Conservation (phyloP, 176 grass and related monocot species). For the Bolboschoenus planiculmis region DNA sequence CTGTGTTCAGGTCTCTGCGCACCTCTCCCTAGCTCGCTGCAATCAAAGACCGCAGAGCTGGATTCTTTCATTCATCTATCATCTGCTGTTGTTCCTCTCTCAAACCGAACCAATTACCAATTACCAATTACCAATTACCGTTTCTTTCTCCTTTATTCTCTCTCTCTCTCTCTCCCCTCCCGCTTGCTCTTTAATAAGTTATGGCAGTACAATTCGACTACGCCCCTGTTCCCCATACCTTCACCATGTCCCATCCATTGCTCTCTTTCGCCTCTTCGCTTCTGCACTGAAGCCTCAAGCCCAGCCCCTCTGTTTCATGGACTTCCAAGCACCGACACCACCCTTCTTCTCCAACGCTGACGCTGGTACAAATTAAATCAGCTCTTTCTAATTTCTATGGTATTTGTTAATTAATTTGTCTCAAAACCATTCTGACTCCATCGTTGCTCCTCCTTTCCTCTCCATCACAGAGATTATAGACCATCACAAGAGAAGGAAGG, state of each 20-base stretch:
- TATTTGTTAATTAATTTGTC: neutral
- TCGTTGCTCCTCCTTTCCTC: neutral
- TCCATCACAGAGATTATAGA: conserved; percentile 6
- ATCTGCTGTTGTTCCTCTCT: neutral
- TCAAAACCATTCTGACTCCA: neutral
- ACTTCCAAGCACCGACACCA: neutral
- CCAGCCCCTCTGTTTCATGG: neutral
- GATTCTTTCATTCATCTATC: neutral
- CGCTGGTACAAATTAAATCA: neutral
- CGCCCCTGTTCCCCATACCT: neutral
- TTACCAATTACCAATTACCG: neutral
- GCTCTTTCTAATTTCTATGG: neutral
- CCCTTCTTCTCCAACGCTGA: conserved; percentile 16
- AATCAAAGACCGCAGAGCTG: too few relatives aligned
- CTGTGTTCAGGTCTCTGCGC: too few relatives aligned
- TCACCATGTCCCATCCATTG: neutral
- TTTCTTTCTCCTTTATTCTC: conserved; percentile 18
- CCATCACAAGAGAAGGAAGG: conserved; percentile 22
- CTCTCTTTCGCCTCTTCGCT: conserved; percentile 2
- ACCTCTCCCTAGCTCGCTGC: too few relatives aligned
- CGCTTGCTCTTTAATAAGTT: conserved; percentile 8
- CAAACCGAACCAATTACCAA: neutral
- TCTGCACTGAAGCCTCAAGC: neutral
- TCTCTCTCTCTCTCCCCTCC: neutral
- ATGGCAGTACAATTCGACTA: conserved; percentile 6